These are phyloP conservation scores for Colletotrichum chrysophilum DNA, from an alignment of 2,329 filamentous ascomycete species.

Conservation along the genomic window DNA sequence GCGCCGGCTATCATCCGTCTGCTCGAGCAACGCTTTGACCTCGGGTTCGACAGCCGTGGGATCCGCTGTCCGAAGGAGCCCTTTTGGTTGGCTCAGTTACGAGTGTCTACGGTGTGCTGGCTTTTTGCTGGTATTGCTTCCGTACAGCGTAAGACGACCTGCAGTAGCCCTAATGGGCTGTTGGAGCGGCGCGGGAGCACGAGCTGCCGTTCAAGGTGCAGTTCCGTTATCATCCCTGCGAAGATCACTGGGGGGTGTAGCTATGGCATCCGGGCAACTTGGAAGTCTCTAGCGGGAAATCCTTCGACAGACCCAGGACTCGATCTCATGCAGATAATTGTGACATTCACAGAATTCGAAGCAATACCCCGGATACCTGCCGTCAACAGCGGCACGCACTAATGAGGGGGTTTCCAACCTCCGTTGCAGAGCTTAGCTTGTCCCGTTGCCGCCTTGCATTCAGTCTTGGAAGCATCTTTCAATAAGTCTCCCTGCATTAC, in stretches of 20 bases:
- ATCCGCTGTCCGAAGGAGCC: neutral
- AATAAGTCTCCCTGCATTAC: neutral
- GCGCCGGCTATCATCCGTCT: neutral
- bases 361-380: neutral
- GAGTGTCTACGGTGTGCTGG: neutral
- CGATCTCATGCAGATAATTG: constrained; percentile 3
- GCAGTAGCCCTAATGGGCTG: constrained; percentile 10
- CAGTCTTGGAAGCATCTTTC: neutral
- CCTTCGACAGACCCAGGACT: neutral
- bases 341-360: neutral
- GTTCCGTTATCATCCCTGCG: constrained; percentile 4
- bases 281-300: neutral
- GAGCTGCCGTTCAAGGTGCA: neutral
- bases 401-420: neutral
- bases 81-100: neutral
- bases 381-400: neutral
- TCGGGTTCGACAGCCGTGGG: neutral
- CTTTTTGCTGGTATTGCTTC: neutral
- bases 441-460: neutral
- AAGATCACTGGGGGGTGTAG: constrained; percentile 11
- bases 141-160: constrained; percentile 5
- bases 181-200: neutral
- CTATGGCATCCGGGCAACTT: neutral
- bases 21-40: neutral
- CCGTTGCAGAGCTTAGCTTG: neutral